Evolutionary conservation across 345 rosid species (phyloP), one percentile per base, ranked within the genome.

Genomic region (Punica granatum): DNA sequence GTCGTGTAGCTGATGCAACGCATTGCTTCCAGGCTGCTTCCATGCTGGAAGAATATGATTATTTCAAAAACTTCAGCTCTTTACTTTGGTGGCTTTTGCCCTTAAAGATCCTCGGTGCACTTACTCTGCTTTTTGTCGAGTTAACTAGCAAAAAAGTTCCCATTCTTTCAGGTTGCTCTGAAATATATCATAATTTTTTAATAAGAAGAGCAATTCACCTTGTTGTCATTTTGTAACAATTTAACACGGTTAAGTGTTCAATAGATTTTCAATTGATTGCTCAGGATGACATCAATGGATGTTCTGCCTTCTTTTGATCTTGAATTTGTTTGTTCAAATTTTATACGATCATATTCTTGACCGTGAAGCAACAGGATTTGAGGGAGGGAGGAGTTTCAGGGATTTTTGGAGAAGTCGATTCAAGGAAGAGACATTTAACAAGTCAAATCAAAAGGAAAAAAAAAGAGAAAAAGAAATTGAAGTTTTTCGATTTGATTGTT

Each of bases 21-120:
- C 96, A 93, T 66, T 89, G 96, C 80, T 89, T 93, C 79, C 94
- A 87, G 79, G 98, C 98, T 48, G 94, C 98, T 58, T 84, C 91
- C 34, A 86, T 93, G 91, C 98, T 93, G 43, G 94, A 90, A 77
- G 97, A 90, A 54, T 87, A 90, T 3, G 91, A 93, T 76, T 96
- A 96, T 7, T 72, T 93, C 35, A 96, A 93, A 74, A 87, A 84
- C 80, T 93, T 93, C 80, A 80, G 83, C 74, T 84, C 96, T 60
- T 36, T 86, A 67, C 71, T 70, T 75, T 90, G 74, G 88, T 36
- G 28, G 26, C 10, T 46, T 42, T 34, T 34, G 18, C 44, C 28
- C 25, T 63, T 16, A 41, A 41, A 83, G 77, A 81, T 66, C 69
- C 31, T 66, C 16, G 32, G 49, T 48, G 33, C 18, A 5, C 5